Conservation (phyloP, 345 rosid genomes). For the Stellera chamaejasme region DNA sequence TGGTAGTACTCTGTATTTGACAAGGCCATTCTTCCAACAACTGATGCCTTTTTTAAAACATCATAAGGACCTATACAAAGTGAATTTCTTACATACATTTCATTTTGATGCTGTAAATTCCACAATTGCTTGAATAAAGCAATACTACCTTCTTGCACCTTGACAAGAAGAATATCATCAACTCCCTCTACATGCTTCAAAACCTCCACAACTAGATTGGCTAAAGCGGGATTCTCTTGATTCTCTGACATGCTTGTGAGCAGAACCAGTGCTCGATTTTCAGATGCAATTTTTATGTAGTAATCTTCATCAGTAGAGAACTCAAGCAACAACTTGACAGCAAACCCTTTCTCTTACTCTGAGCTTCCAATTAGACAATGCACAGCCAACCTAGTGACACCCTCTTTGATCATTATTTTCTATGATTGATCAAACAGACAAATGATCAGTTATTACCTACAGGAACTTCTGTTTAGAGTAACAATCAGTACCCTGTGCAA, state of each 20-base stretch:
- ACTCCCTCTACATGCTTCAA: conserved; percentile 25
- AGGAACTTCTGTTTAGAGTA: neutral
- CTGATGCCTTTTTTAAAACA: conserved; percentile 32
- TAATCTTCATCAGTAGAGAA: conserved; percentile 28
- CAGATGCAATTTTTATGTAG: conserved; percentile 27
- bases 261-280: conserved; percentile 40
- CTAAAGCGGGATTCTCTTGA: conserved; percentile 29
- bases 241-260: conserved; percentile 34
- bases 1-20: conserved; percentile 19
- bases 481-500: no score
- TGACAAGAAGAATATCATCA: conserved; percentile 12
- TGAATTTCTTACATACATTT: conserved; percentile 1
- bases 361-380: conserved; percentile 35
- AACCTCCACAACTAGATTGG: conserved; percentile 33
- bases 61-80: conserved; percentile 28
- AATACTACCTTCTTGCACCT: no score
- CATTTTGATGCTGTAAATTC: neutral
- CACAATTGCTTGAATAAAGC: neutral
- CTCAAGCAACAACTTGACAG: conserved; percentile 31
- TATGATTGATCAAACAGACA: neutral
- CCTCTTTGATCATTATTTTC: conserved; percentile 38
- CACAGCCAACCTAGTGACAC: conserved; percentile 32
- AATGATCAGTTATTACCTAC: conserved; percentile 2
- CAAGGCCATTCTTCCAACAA: conserved; percentile 33
- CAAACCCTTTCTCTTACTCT: conserved; percentile 31